Evolutionary conservation across 495 filamentous ascomycete species (phyloP).

Genomic region (Achaetomiella virescens): DNA sequence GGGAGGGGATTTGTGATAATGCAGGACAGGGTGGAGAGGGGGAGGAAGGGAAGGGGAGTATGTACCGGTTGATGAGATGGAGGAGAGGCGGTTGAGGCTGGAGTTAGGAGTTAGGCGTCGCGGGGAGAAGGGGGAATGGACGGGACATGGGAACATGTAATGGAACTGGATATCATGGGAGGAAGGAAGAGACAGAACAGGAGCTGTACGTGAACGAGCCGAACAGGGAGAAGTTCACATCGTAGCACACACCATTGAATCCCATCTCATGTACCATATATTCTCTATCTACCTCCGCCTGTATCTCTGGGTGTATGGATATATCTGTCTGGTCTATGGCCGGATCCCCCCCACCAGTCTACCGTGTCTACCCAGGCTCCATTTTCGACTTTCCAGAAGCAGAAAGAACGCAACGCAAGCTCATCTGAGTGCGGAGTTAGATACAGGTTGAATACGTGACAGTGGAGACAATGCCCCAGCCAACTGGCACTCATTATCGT

Average conservation of each 20-base stretch:
- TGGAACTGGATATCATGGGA: neutral
- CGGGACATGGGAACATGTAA: neutral
- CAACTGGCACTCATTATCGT: neutral
- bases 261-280: neutral
- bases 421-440: neutral
- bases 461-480: neutral
- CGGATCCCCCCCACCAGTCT: neutral
- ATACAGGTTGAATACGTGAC: neutral
- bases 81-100: constrained; percentile 14
- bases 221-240: no score
- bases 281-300: constrained; percentile 3
- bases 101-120: no score
- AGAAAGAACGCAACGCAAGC: neutral
- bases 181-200: no score
- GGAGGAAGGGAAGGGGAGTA: constrained; percentile 8
- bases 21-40: constrained; percentile 3
- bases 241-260: no score
- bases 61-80: constrained; percentile 13
- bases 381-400: neutral
- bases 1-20: neutral
- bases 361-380: neutral
- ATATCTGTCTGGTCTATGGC: constrained; percentile 7
- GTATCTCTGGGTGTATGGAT: neutral
- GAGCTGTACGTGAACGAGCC: no score
- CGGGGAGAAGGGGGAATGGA: constrained; percentile 12